A percentile compares a stretch with the other conserved stretches of the same genome.
Evolutionary conservation across 352 stramenopile species (phyloP).

Genomic region (Lagenidium giganteum): DNA sequence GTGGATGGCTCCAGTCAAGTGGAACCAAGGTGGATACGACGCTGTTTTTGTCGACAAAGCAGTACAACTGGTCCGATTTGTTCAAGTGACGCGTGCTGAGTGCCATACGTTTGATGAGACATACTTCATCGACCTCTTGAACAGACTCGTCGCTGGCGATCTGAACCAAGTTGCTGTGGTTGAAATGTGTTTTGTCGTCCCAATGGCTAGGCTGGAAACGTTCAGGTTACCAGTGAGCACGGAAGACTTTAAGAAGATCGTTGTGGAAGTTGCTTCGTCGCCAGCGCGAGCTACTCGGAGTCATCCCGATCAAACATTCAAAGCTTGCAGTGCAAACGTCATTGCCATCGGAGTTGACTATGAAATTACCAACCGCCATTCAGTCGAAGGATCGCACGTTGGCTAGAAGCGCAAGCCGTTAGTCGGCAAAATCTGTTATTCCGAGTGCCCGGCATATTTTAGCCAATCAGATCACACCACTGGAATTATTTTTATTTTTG

Average conservation of each 20-base stretch:
- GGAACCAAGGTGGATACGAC: slow-evolving; percentile 15
- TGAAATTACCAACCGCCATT: slow-evolving; percentile 1
- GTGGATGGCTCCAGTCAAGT: slow-evolving; percentile 15
- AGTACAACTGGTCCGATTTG: slow-evolving; percentile 8
- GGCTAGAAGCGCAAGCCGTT: background rate
- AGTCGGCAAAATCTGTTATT: no score
- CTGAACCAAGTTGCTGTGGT: slow-evolving; percentile 11
- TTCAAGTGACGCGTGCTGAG: slow-evolving; percentile 11
- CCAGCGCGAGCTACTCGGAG: background rate
- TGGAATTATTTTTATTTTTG: no score
- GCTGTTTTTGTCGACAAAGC: slow-evolving; percentile 16
- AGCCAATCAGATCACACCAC: no score
- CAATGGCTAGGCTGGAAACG: slow-evolving; percentile 2
- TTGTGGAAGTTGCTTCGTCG: slow-evolving; percentile 10
- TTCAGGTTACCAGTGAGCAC: slow-evolving; percentile 2
- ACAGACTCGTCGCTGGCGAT: slow-evolving; percentile 9
- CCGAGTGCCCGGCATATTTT: no score
- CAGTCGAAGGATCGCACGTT: slow-evolving; percentile 5
- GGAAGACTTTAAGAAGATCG: slow-evolving; percentile 4
- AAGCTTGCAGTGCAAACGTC: slow-evolving; percentile 7
- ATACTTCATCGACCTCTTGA: slow-evolving; percentile 12
- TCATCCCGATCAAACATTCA: slow-evolving; percentile 5
- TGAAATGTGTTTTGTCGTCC: slow-evolving; percentile 12
- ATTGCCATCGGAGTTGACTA: slow-evolving; percentile 11
- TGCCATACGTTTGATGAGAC: slow-evolving; percentile 3